A percentile compares a stretch with the other conserved stretches of the same genome.
phyloP scores from a whole-genome alignment of 306 rosid species.

The Quercus gilva region DNA sequence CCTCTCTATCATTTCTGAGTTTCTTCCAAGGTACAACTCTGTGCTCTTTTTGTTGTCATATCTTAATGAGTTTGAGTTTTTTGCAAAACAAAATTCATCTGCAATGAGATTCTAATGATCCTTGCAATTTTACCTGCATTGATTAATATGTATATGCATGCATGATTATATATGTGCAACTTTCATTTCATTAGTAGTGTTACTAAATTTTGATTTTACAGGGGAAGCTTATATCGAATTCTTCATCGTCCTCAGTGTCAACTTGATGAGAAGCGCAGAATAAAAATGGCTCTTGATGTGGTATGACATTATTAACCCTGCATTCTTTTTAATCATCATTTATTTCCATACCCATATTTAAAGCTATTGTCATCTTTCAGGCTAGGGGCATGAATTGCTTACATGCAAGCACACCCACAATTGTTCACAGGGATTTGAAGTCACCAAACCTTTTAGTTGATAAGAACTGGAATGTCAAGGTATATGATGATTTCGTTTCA shows the following conservation, averaged over 20 bases:
- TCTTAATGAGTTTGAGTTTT: not conserved
- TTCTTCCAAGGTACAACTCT: constrained; percentile 79
- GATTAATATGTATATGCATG: not conserved
- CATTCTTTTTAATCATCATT: constrained; percentile 11
- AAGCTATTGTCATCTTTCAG: constrained; percentile 45
- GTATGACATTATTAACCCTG: constrained; percentile 41
- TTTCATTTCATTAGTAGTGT: constrained; percentile 8
- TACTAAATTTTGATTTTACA: constrained; percentile 34
- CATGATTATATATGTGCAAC: not conserved
- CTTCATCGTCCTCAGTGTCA: constrained; percentile 91
- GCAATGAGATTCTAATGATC: constrained; percentile 8
- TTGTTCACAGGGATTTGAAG: constrained; percentile 97
- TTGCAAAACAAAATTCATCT: not conserved
- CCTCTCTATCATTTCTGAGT: constrained; percentile 95
- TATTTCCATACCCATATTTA: constrained; percentile 21
- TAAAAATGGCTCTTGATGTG: constrained; percentile 99
- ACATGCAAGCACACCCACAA: constrained; percentile 85
- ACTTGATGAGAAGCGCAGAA: constrained; percentile 84
- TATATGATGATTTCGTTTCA: constrained; percentile 26
- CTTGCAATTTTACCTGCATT: constrained; percentile 9
- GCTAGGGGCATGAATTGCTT: constrained; percentile 99
- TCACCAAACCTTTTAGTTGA: constrained; percentile 98
- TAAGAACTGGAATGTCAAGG: constrained; percentile 98
- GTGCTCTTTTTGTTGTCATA: not conserved
- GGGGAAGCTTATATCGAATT: constrained; percentile 89